These are phyloP conservation scores for Penicillium dipodomyicola DNA, from an alignment of 495 filamentous ascomycete species.

Conservation along the genomic window DNA sequence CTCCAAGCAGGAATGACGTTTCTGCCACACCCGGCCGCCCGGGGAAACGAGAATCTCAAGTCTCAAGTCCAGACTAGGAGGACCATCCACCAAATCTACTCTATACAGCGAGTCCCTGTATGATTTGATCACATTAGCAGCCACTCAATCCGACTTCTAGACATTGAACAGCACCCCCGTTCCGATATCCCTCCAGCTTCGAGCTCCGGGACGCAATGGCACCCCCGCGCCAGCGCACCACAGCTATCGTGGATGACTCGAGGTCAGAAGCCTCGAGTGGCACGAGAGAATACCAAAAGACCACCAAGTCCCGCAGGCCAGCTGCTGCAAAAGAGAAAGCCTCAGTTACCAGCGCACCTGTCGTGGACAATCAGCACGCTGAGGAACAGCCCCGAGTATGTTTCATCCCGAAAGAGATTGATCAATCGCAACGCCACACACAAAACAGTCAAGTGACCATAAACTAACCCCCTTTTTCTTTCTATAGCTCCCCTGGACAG, in stretches of 20 bases:
- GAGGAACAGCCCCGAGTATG: slow-evolving; percentile 40
- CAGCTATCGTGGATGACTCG: slow-evolving; percentile 49
- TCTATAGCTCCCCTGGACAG: slow-evolving; percentile 69
- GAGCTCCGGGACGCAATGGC: slow-evolving; percentile 34
- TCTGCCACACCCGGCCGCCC: slow-evolving; percentile 42
- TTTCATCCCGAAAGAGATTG: background rate
- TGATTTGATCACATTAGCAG: background rate
- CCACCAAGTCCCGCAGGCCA: slow-evolving; percentile 35
- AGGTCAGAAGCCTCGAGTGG: slow-evolving; percentile 54
- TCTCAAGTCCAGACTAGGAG: slow-evolving; percentile 6
- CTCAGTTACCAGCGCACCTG: slow-evolving; percentile 39
- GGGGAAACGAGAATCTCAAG: slow-evolving; percentile 12
- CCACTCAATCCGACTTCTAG: background rate
- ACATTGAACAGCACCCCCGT: slow-evolving; percentile 14
- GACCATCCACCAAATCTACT: background rate
- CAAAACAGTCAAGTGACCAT: background rate
- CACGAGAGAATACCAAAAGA: slow-evolving; percentile 44
- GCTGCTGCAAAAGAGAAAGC: slow-evolving; percentile 30
- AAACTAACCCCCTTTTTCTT: background rate
- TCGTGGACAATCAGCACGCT: slow-evolving; percentile 19
- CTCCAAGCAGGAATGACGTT: slow-evolving; percentile 17
- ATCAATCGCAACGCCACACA: slow-evolving; percentile 1
- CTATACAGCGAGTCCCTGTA: background rate
- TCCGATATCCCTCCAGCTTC: slow-evolving; percentile 7
- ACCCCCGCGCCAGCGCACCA: slow-evolving; percentile 47